phyloP scores from a whole-genome alignment of 305 asterid genomes.

The Striga hermonthica region DNA sequence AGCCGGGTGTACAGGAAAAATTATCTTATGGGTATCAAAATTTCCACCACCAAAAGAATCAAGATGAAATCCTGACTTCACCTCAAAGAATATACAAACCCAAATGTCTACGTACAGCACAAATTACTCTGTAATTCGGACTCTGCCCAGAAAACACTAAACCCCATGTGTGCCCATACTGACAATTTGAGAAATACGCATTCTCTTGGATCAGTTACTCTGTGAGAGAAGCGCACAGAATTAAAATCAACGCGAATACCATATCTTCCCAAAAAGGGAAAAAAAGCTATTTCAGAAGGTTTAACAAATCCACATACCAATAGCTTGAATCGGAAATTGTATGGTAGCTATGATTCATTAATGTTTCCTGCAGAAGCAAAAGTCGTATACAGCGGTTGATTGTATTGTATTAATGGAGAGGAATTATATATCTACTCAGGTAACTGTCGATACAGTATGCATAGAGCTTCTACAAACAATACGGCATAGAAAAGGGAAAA shows the following conservation, averaged over 20 bases:
- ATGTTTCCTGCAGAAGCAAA: too few relatives aligned
- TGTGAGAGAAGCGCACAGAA: background rate
- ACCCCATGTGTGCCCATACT: background rate
- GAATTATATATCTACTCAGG: background rate
- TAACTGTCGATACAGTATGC: too few relatives aligned
- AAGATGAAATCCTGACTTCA: background rate
- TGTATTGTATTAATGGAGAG: background rate
- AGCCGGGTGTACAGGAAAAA: background rate
- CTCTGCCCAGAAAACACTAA: background rate
- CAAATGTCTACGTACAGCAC: background rate
- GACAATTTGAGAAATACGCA: background rate
- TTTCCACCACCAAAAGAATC: background rate
- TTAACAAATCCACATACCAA: slow-evolving; percentile 10
- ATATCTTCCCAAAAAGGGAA: background rate
- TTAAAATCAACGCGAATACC: background rate
- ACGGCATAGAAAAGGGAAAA: too few relatives aligned
- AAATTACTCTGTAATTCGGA: background rate
- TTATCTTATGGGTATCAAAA: slow-evolving; percentile 23
- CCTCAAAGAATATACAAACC: slow-evolving; percentile 27
- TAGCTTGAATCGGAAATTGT: slow-evolving; percentile 17
- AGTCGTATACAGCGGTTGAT: background rate
- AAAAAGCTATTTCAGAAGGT: background rate
- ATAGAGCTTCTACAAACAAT: too few relatives aligned
- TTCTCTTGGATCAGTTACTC: background rate
- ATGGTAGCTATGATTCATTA: background rate